These are phyloP conservation scores for Claviceps purpurea DNA, from an alignment of 2,329 filamentous ascomycete species.

Conservation along the genomic window DNA sequence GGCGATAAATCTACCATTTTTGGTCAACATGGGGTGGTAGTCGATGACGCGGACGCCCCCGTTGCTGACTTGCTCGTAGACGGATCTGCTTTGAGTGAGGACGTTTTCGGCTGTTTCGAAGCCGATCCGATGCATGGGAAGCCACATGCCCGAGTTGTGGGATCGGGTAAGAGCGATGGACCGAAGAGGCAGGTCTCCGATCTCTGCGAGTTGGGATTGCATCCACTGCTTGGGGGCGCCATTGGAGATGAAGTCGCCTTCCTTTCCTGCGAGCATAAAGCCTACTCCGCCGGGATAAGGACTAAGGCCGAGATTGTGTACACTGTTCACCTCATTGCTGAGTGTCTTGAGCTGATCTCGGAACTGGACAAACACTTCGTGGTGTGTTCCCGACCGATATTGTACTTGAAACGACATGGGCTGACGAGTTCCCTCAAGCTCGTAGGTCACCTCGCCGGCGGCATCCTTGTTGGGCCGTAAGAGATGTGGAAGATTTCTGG, in stretches of 20 bases:
- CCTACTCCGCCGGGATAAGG: conserved; percentile 10
- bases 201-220: conserved; percentile 13
- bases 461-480: conserved; percentile 7
- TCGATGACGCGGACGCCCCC: conserved; percentile 20
- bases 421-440: conserved; percentile 14
- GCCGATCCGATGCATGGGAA: conserved; percentile 1
- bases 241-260: conserved; percentile 17
- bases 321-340: conserved; percentile 4
- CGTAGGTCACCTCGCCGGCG: conserved; percentile 17
- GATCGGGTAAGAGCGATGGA: conserved; percentile 19
- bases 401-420: conserved; percentile 16
- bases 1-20: conserved; percentile 7
- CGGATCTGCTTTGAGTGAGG: conserved; percentile 11
- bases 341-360: conserved; percentile 13
- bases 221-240: conserved; percentile 17
- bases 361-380: conserved; percentile 10
- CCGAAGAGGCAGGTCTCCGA: conserved; percentile 15
- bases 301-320: conserved; percentile 10
- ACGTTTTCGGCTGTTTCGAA: conserved; percentile 10
- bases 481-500: not conserved
- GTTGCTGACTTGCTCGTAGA: conserved; percentile 14
- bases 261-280: conserved; percentile 18
- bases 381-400: conserved; percentile 6
- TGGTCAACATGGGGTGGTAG: conserved; percentile 10
- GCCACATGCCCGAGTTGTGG: conserved; percentile 18